These are phyloP conservation scores for Aspergillus pseudoglaucus DNA, from an alignment of 2,329 filamentous ascomycete species.

Conservation along the genomic window DNA sequence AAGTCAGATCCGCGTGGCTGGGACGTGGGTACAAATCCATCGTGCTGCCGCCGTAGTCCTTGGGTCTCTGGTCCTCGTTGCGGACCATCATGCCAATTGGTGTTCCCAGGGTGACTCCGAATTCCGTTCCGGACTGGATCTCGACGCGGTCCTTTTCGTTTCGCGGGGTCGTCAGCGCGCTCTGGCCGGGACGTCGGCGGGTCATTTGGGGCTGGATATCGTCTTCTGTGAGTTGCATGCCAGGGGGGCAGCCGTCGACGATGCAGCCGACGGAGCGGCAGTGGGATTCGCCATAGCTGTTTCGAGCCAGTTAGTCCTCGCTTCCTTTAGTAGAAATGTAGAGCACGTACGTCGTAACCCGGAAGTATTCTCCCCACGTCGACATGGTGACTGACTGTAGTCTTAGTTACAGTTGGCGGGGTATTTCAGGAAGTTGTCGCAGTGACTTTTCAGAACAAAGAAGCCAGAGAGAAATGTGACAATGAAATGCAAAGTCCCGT, in stretches of 20 bases:
- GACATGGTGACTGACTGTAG: conserved; percentile 59
- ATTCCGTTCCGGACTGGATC: conserved; percentile 89
- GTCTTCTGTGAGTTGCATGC: conserved; percentile 73
- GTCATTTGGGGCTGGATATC: conserved; percentile 96
- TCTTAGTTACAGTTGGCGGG: neutral
- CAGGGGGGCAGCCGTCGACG: conserved; percentile 84
- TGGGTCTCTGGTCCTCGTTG: conserved; percentile 88
- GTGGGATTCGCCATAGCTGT: conserved; percentile 85
- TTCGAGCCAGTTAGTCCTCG: no score
- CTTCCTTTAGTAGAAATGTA: no score
- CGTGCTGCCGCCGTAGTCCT: conserved; percentile 82
- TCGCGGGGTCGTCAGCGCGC: conserved; percentile 80
- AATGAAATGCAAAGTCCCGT: neutral
- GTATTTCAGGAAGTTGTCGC: neutral
- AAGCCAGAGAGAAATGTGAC: neutral
- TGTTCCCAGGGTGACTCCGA: conserved; percentile 81
- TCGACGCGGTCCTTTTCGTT: conserved; percentile 87
- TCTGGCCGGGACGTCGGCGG: conserved; percentile 81
- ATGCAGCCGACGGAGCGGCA: conserved; percentile 92
- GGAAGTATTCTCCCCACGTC: conserved; percentile 76
- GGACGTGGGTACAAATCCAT: conserved; percentile 90
- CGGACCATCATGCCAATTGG: conserved; percentile 81
- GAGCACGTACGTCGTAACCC: conserved; percentile 66
- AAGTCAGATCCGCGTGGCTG: conserved; percentile 93
- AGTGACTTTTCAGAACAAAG: no score